phyloP scores from a whole-genome alignment of 495 filamentous ascomycete species.

The Aspergillus bertholletiae region DNA sequence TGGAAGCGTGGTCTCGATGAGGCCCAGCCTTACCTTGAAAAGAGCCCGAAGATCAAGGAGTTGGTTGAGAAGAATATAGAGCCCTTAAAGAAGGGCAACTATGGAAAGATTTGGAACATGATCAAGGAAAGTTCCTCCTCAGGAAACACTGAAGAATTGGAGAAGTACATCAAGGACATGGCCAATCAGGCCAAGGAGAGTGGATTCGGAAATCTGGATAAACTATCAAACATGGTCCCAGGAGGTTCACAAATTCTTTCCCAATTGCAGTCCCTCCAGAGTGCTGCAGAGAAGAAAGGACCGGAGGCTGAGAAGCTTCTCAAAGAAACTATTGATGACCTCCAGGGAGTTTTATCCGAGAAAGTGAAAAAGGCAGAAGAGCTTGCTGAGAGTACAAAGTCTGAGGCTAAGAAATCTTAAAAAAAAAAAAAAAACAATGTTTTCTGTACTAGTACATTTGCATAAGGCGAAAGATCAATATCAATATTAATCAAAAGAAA shows the following conservation, averaged over 20 bases:
- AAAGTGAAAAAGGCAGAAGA: neutral
- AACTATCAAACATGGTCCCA: slow-evolving; percentile 51
- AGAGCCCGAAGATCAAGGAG: slow-evolving; percentile 62
- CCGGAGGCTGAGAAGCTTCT: slow-evolving; percentile 57
- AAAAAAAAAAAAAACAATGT: too few species aligned
- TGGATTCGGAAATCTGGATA: slow-evolving; percentile 34
- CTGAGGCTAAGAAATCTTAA: neutral
- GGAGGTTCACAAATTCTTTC: slow-evolving; percentile 52
- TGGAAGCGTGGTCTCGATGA: slow-evolving; percentile 63
- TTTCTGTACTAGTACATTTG: neutral
- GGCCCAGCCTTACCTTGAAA: slow-evolving; percentile 59
- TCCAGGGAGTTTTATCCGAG: slow-evolving; percentile 33
- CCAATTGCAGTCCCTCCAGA: slow-evolving; percentile 50
- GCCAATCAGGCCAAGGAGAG: slow-evolving; percentile 51
- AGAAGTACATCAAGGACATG: slow-evolving; percentile 55
- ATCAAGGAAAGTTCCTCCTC: slow-evolving; percentile 51
- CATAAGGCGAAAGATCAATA: neutral
- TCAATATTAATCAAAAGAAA: too few species aligned
- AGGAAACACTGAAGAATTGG: slow-evolving; percentile 50
- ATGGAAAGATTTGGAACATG: slow-evolving; percentile 48
- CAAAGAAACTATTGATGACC: slow-evolving; percentile 55
- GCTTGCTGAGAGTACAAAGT: neutral
- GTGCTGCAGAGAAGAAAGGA: slow-evolving; percentile 54
- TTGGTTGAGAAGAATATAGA: slow-evolving; percentile 59
- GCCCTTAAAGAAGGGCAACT: slow-evolving; percentile 55